Base-by-base conservation (phyloP, 2,329 filamentous ascomycete species). In the Fusarium napiforme region DNA sequence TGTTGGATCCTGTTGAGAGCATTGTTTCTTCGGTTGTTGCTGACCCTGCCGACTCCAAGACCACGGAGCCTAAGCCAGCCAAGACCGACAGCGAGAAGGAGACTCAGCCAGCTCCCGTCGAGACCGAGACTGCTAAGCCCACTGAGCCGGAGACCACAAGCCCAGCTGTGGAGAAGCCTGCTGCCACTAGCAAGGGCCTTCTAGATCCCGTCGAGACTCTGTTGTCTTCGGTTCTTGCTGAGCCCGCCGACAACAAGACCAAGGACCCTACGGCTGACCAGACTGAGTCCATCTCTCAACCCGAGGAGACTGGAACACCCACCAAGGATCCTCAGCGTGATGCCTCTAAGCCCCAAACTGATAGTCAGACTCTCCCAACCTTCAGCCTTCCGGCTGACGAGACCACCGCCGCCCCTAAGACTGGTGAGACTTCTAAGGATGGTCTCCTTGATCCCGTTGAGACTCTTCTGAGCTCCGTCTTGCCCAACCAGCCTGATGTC, bases 391-490 rank as follows among this genome's bases (percentile, higher is more conserved):
- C 67, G 9, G 39, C 60, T 9, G 72, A 66, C 8, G 43, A 71
- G 34, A 43, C 64, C 23, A 72, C 71, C 43, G 64, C 68, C 7
- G 59, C 68, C 15, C 60, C 71, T 12, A 57, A 63, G 14, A 34
- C 65, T 61, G 61, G 36, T 15, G 30, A 65, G 6, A 75, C 72
- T 7, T 59, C 70, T 15, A 60, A 70, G n/a, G 67, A 42, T 26
- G 75, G 72, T n/a, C 37, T 78, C 7, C 56, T 78, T 47, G 73
- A 77, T 39, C 77, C 79, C 19, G 60, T 79, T n/a, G 50, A 64
- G 16, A 74, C 77, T 16, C 42, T 76, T 32, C 26, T 79, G 32
- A 68, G 61, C 39, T 74, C 64, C 10, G 46, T 77, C 23, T 49
- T 78, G 34, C 72, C 72, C 36, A 58, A 46, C 19, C 64, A 67